A percentile compares a stretch with the other conserved stretches of the same genome.
phyloP scores from a whole-genome alignment of 2,329 filamentous ascomycete genomes.

The Colletotrichum brevisporum region DNA sequence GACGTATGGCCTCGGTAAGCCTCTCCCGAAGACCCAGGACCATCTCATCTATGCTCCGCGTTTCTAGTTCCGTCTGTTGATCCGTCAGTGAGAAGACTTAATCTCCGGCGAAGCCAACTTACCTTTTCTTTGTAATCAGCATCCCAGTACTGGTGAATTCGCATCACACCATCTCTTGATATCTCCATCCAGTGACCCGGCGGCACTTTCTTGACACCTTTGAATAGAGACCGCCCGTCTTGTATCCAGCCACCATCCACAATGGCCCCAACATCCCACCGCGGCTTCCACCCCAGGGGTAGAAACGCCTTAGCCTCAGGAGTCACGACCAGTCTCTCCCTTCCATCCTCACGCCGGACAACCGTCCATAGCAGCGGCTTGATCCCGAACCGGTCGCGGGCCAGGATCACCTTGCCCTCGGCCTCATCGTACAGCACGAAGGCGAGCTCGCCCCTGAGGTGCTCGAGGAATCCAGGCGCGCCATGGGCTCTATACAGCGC shows the following conservation, averaged over 20 bases:
- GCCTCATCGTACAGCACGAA: constrained; percentile 64
- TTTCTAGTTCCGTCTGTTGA: constrained; percentile 51
- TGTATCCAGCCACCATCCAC: constrained; percentile 59
- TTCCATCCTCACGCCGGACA: neutral
- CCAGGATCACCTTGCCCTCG: constrained; percentile 56
- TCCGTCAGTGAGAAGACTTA: too few species aligned
- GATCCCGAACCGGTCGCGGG: constrained; percentile 69
- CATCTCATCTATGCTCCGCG: constrained; percentile 64
- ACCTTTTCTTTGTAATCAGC: constrained; percentile 66
- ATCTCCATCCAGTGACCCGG: constrained; percentile 61
- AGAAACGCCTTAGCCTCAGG: constrained; percentile 69
- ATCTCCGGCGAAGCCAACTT: fast-evolving
- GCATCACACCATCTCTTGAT: constrained; percentile 51
- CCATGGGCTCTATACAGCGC: constrained; percentile 66
- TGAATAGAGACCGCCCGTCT: constrained; percentile 64
- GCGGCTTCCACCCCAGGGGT: constrained; percentile 63
- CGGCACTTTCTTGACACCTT: constrained; percentile 58
- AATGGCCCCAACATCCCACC: constrained; percentile 66
- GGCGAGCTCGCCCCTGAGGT: constrained; percentile 68
- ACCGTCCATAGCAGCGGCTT: constrained; percentile 68
- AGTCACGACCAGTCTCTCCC: constrained; percentile 59
- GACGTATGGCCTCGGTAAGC: constrained; percentile 64
- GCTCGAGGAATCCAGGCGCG: constrained; percentile 48
- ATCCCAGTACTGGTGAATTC: constrained; percentile 66
- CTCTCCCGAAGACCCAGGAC: constrained; percentile 62